Conservation (phyloP, 352 stramenopile genomes). For the Phytophthora macrochlamydospora region DNA sequence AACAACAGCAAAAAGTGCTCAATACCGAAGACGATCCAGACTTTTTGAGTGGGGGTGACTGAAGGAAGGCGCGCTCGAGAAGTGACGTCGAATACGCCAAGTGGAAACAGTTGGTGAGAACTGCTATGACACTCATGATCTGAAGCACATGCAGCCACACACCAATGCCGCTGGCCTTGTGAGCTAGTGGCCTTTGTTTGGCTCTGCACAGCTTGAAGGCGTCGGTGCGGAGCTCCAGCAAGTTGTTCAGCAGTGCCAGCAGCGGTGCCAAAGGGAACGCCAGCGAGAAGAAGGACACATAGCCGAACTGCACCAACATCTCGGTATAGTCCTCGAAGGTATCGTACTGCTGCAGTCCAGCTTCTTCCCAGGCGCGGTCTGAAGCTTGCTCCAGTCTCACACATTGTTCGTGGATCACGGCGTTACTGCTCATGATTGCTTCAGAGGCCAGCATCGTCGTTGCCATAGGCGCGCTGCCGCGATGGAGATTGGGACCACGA, state of each 20-base stretch:
- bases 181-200: conserved; percentile 89
- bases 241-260: conserved; percentile 93
- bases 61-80: conserved; percentile 50
- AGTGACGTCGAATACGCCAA: conserved; percentile 88
- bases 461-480: conserved; percentile 13
- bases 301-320: conserved; percentile 95
- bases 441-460: conserved; percentile 19
- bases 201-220: conserved; percentile 95
- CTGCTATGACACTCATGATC: conserved; percentile 94
- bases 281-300: conserved; percentile 95
- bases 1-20: conserved; percentile 72
- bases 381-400: conserved; percentile 82
- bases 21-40: conserved; percentile 82
- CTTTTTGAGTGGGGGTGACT: conserved; percentile 49
- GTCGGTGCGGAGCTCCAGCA: conserved; percentile 93
- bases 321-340: conserved; percentile 96
- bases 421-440: conserved; percentile 45
- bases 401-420: conserved; percentile 78
- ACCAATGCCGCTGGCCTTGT: conserved; percentile 93
- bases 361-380: conserved; percentile 89
- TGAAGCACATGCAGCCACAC: conserved; percentile 92
- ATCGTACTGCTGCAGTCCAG: conserved; percentile 90
- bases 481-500: conserved; percentile 13
- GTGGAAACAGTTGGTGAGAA: conserved; percentile 96
- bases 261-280: conserved; percentile 95